phyloP scores from a whole-genome alignment of 1,139 yeast genomes.

The Magnusiomyces tetraspermus region DNA sequence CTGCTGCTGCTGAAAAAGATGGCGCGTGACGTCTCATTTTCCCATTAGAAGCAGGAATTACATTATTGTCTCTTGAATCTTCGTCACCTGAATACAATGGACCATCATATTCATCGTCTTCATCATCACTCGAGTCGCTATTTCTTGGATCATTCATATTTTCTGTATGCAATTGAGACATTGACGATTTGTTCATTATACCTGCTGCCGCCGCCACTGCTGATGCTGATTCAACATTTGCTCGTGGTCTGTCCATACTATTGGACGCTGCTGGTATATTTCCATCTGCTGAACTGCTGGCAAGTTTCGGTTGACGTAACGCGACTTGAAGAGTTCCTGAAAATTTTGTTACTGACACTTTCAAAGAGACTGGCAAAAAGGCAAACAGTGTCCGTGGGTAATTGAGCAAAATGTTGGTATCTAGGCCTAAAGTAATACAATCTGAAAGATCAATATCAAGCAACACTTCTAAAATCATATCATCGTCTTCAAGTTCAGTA shows the following conservation, averaged over 20 bases:
- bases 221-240: too few relatives aligned
- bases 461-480: slow-evolving; percentile 56
- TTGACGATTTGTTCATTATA: too few relatives aligned
- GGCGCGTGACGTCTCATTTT: neutral
- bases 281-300: too few relatives aligned
- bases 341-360: slow-evolving; percentile 83
- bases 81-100: neutral
- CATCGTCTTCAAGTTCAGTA: slow-evolving; percentile 14
- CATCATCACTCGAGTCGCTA: too few relatives aligned
- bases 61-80: neutral
- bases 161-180: too few relatives aligned
- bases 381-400: slow-evolving; percentile 83
- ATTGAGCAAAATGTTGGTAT: slow-evolving; percentile 70
- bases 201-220: too few relatives aligned
- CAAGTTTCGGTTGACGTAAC: slow-evolving; percentile 32
- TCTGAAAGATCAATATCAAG: slow-evolving; percentile 91
- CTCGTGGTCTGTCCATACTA: too few relatives aligned
- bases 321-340: slow-evolving; percentile 89
- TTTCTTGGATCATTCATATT: too few relatives aligned
- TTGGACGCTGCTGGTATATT: too few relatives aligned
- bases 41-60: neutral
- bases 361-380: slow-evolving; percentile 61
- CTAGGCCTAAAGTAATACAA: slow-evolving; percentile 79
- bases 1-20: too few relatives aligned
- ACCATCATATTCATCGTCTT: neutral